These are phyloP conservation scores for Pleurotus cornucopiae DNA, from an alignment of 768 basidiomycete species.

Conservation along the genomic window DNA sequence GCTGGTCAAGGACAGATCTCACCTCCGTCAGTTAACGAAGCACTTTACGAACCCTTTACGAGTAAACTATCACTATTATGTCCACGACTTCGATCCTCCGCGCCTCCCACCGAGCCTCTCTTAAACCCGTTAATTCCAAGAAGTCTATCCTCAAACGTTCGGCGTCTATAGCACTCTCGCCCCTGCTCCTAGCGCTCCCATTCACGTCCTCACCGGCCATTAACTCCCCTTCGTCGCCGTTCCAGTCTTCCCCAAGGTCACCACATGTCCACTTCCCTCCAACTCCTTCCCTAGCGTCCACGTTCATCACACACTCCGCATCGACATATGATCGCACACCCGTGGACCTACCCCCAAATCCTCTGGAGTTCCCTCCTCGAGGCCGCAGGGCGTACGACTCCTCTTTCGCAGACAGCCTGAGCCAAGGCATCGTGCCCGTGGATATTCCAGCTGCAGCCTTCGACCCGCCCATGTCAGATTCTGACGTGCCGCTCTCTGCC, in stretches of 20 bases:
- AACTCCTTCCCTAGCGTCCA: conserved; percentile 48
- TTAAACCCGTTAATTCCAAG: conserved; percentile 15
- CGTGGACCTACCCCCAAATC: conserved; percentile 56
- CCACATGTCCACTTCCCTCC: conserved; percentile 61
- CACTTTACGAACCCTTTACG: conserved; percentile 9
- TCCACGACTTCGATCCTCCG: conserved; percentile 7
- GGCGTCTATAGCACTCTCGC: conserved; percentile 31
- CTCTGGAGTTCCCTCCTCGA: conserved; percentile 49
- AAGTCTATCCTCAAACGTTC: conserved; percentile 39
- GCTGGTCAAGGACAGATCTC: conserved; percentile 10
- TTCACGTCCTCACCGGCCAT: conserved; percentile 45
- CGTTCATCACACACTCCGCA: conserved; percentile 54
- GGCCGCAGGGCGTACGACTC: conserved; percentile 42
- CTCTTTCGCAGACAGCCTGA: conserved; percentile 13
- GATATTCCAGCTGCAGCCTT: not conserved
- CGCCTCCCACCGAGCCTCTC: not conserved
- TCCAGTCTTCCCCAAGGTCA: conserved; percentile 48
- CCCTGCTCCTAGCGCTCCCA: conserved; percentile 26
- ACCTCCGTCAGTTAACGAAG: not conserved
- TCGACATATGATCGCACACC: conserved; percentile 61
- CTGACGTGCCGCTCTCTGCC: conserved; percentile 2
- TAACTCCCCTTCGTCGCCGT: conserved; percentile 43
- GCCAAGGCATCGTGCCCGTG: conserved; percentile 7
- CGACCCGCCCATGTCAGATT: conserved; percentile 8
- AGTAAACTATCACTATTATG: conserved; percentile 6